Conservation (phyloP, 2,329 filamentous ascomycete genomes). For the Penicillium rolfsii region DNA sequence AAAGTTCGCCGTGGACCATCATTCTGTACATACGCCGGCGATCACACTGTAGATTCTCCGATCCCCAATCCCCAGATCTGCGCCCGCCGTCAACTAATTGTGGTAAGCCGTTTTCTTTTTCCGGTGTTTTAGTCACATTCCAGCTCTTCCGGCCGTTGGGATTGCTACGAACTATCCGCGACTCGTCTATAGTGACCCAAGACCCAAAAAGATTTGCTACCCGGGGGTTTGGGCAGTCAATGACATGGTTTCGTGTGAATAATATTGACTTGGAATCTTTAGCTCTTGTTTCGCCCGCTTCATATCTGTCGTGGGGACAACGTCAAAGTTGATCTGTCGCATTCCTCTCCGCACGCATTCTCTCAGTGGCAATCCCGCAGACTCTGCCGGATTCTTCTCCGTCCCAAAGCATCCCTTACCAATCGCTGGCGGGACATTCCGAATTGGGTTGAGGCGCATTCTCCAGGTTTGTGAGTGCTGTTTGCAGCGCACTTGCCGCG, state of each 20-base stretch:
- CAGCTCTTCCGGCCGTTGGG: background rate
- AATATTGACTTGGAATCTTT: background rate
- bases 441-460: constrained; percentile 20
- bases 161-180: constrained; percentile 6
- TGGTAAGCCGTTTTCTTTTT: constrained; percentile 13
- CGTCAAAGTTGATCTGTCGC: constrained; percentile 5
- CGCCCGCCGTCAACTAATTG: background rate
- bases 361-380: constrained; percentile 15
- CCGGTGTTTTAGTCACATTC: constrained; percentile 14
- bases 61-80: constrained; percentile 14
- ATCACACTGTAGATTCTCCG: constrained; percentile 2
- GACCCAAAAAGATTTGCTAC: background rate
- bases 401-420: constrained; percentile 1
- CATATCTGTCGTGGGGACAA: background rate
- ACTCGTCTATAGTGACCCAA: background rate
- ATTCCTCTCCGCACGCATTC: constrained; percentile 29
- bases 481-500: constrained; percentile 20
- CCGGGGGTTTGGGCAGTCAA: background rate
- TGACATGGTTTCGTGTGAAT: background rate
- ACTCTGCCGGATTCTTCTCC: constrained; percentile 20
- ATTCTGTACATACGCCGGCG: constrained; percentile 5
- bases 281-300: background rate
- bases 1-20: too few relatives aligned
- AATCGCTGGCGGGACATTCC: constrained; percentile 22
- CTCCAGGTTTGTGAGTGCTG: constrained; percentile 18